Conservation (phyloP, 228 moss, liverwort and hornwort genomes). For the Sphagnum magellanicum region DNA sequence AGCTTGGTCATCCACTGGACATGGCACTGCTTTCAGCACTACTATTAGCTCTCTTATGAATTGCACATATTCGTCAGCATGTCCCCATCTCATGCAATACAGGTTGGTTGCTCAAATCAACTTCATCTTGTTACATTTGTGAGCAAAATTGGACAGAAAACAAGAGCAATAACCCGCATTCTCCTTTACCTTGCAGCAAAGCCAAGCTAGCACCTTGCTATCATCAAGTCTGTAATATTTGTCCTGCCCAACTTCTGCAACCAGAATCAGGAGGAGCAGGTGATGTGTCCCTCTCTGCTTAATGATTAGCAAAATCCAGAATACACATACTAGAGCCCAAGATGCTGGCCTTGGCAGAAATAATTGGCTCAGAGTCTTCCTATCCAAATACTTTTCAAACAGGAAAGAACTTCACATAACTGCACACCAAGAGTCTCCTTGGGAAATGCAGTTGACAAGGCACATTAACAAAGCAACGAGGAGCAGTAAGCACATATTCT, state of each 20-base stretch:
- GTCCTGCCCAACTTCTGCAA: conserved; percentile 46
- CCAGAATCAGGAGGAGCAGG: background rate
- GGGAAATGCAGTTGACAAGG: too few relatives aligned
- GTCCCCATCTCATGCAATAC: too few relatives aligned
- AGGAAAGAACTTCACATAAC: background rate
- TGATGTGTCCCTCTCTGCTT: background rate
- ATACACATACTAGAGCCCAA: background rate
- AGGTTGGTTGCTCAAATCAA: too few relatives aligned
- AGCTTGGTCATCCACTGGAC: too few relatives aligned
- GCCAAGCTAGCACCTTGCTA: conserved; percentile 54
- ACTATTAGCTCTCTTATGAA: too few relatives aligned
- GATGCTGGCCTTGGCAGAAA: background rate
- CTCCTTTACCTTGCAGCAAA: conserved; percentile 60
- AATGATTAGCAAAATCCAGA: background rate
- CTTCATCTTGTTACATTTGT: too few relatives aligned
- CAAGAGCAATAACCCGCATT: background rate
- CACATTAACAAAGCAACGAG: too few relatives aligned
- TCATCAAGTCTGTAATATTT: conserved; percentile 72
- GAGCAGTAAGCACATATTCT: too few relatives aligned
- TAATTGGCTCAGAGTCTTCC: too few relatives aligned
- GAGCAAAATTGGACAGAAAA: too few relatives aligned
- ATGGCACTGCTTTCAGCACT: too few relatives aligned
- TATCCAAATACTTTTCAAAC: background rate
- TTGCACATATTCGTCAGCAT: too few relatives aligned
- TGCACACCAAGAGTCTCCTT: background rate